Percentiles rank a stretch among this genome's conserved stretches.
Conservation (phyloP, 495 filamentous ascomycete species). For the Podospora tetraspora region DNA sequence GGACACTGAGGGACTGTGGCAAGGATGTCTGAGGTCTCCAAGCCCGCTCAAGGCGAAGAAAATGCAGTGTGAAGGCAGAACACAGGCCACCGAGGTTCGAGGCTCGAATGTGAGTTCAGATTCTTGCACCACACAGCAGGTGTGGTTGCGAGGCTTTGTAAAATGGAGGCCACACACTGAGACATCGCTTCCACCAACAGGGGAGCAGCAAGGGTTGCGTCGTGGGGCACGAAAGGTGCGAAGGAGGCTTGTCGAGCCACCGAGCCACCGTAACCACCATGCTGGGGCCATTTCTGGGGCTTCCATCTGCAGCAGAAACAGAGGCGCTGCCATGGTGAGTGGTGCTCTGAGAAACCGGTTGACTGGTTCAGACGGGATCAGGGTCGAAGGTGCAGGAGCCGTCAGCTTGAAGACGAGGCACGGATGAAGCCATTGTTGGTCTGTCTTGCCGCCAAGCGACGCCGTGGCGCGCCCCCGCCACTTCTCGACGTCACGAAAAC, state of each 20-base stretch:
- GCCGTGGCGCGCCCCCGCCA: not conserved
- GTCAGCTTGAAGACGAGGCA: slow-evolving; percentile 6
- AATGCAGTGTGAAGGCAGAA: not conserved
- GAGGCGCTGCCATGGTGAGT: not conserved
- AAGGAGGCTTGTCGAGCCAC: not conserved
- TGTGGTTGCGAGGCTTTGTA: no score
- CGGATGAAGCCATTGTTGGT: not conserved
- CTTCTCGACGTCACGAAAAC: not conserved
- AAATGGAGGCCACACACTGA: not conserved
- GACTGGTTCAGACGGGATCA: not conserved
- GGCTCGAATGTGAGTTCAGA: not conserved
- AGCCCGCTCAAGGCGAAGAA: not conserved
- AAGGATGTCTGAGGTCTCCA: not conserved
- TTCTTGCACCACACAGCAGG: not conserved
- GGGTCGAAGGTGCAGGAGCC: slow-evolving; percentile 7
- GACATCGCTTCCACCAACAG: not conserved
- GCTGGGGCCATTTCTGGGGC: not conserved
- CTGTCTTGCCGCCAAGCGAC: not conserved
- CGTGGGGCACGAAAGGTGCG: not conserved
- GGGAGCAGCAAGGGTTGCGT: not conserved
- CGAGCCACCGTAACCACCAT: not conserved
- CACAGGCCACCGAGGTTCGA: not conserved
- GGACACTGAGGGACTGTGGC: not conserved
- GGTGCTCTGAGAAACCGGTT: not conserved
- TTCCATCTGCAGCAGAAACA: not conserved